These are phyloP conservation scores for Cymbopogon citratus DNA, from an alignment of 176 grass and related monocot genomes.

Conservation along the genomic window DNA sequence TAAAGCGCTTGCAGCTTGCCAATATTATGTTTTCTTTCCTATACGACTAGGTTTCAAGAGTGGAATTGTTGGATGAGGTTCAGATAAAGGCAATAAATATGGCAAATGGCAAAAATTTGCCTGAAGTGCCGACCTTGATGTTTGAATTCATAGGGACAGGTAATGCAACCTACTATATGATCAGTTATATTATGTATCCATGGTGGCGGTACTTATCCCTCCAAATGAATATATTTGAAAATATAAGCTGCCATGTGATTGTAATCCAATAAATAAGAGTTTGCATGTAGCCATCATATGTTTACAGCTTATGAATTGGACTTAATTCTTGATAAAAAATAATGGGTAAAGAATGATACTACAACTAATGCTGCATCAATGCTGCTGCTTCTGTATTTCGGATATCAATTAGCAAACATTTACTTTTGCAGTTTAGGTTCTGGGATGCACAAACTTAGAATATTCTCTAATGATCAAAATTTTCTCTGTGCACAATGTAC, in stretches of 20 bases:
- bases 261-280: neutral
- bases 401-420: neutral
- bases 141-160: constrained; percentile 99
- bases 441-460: neutral
- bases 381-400: neutral
- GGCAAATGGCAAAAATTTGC: constrained; percentile 83
- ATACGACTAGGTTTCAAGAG: constrained; percentile 73
- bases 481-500: neutral
- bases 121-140: constrained; percentile 92
- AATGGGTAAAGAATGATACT: neutral
- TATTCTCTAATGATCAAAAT: constrained; percentile 11
- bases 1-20: constrained; percentile 6
- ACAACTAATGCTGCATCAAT: neutral
- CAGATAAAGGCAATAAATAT: constrained; percentile 95
- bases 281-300: neutral
- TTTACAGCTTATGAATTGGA: neutral
- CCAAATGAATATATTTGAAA: neutral
- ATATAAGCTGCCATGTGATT: neutral
- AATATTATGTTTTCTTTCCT: constrained; percentile 28
- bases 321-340: neutral
- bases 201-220: neutral
- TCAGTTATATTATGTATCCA: constrained; percentile 6
- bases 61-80: constrained; percentile 96
- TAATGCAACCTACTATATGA: constrained; percentile 28
- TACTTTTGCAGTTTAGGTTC: neutral